Conservation (phyloP, 306 rosid species). For the Vigna mungo region DNA sequence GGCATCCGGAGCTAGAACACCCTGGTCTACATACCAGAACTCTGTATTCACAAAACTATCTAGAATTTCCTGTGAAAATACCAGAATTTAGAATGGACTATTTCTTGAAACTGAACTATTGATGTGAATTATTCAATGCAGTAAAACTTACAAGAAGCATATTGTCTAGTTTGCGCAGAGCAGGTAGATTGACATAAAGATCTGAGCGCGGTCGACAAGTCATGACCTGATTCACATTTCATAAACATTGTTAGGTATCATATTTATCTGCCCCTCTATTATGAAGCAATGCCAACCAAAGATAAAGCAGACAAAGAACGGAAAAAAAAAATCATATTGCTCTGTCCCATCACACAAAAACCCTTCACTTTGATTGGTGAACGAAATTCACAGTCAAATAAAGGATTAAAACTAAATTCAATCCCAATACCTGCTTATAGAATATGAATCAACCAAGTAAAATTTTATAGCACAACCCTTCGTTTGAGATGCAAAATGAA, state of each 20-base stretch:
- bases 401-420: background rate
- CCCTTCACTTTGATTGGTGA: constrained; percentile 1
- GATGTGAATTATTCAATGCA: constrained; percentile 11
- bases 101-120: constrained; percentile 22
- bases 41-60: constrained; percentile 75
- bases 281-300: background rate
- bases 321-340: background rate
- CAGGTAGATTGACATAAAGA: constrained; percentile 93
- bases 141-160: constrained; percentile 89
- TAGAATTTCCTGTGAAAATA: constrained; percentile 71
- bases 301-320: background rate
- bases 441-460: constrained; percentile 32
- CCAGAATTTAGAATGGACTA: constrained; percentile 42
- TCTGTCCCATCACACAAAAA: background rate
- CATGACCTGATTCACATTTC: constrained; percentile 76
- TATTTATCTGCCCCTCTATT: background rate
- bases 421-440: background rate
- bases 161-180: constrained; percentile 90
- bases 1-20: constrained; percentile 73
- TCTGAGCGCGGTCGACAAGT: constrained; percentile 89
- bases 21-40: constrained; percentile 97
- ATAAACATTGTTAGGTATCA: constrained; percentile 8
- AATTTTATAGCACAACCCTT: background rate
- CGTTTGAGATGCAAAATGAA: background rate
- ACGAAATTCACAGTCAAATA: background rate